Evolutionary conservation across 768 basidiomycete species (phyloP).

Genomic region (Paxillus rubicundulus): DNA sequence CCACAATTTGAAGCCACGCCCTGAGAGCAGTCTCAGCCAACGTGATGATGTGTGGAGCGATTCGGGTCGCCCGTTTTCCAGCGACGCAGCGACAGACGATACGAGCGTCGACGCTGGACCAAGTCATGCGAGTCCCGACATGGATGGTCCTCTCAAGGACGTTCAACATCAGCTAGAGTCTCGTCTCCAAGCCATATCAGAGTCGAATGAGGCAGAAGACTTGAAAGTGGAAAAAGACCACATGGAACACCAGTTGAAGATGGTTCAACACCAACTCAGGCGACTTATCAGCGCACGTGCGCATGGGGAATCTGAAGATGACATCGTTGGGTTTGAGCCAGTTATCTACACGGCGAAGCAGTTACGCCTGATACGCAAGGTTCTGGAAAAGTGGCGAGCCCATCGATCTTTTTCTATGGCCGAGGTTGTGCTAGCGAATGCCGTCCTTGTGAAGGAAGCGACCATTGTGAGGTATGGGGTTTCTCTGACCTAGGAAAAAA

Average conservation of each 20-base stretch:
- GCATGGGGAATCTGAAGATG: conserved; percentile 69
- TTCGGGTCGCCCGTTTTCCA: conserved; percentile 73
- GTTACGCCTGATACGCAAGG: conserved; percentile 76
- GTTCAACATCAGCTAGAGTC: conserved; percentile 75
- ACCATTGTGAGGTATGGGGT: conserved; percentile 78
- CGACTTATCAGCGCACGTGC: conserved; percentile 74
- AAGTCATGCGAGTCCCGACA: conserved; percentile 61
- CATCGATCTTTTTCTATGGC: conserved; percentile 91
- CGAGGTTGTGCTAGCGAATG: conserved; percentile 79
- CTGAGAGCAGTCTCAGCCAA: conserved; percentile 86
- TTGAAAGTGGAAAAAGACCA: conserved; percentile 88
- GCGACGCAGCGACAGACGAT: conserved; percentile 81
- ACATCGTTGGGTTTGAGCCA: conserved; percentile 68
- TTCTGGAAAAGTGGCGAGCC: conserved; percentile 81
- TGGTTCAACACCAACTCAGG: conserved; percentile 81
- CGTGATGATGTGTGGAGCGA: conserved; percentile 90
- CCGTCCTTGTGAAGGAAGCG: conserved; percentile 88
- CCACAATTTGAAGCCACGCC: conserved; percentile 74
- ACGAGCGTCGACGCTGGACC: conserved; percentile 74
- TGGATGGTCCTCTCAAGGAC: conserved; percentile 62
- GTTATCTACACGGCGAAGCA: conserved; percentile 81
- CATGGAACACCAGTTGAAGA: conserved; percentile 83
- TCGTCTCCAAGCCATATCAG: conserved; percentile 57
- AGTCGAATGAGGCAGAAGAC: conserved; percentile 78
- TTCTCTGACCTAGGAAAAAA: neutral